Percentiles rank a stretch among this genome's conserved stretches.
phyloP scores from a whole-genome alignment of 2,329 filamentous ascomycete genomes.

The Colletotrichum zoysiae region DNA sequence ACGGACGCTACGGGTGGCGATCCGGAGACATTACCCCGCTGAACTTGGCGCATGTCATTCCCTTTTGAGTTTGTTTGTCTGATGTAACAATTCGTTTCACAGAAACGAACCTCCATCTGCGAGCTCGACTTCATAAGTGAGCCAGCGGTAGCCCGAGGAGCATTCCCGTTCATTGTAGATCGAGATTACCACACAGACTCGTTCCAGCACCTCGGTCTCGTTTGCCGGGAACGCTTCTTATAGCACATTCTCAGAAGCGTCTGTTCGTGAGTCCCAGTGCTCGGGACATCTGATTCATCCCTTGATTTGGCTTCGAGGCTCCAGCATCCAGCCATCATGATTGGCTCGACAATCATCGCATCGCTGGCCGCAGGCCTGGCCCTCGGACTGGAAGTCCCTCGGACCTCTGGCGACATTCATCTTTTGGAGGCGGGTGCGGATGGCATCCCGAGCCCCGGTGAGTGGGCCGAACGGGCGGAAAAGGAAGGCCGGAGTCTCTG shows the following conservation, averaged over 20 bases:
- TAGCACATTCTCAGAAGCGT: constrained; percentile 2
- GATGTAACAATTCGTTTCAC: constrained; percentile 25
- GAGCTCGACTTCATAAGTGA: constrained; percentile 20
- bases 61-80: constrained; percentile 11
- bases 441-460: neutral
- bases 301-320: constrained; percentile 5
- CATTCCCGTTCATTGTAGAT: neutral
- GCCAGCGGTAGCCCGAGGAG: neutral
- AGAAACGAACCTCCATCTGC: neutral
- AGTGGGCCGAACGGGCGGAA: constrained; percentile 52
- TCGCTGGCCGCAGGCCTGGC: constrained; percentile 2
- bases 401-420: neutral
- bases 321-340: constrained; percentile 22
- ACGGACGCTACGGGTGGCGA: constrained; percentile 19
- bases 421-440: neutral
- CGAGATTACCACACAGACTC: constrained; percentile 3
- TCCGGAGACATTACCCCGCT: constrained; percentile 19
- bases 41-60: constrained; percentile 37
- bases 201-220: no score
- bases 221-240: neutral
- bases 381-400: constrained; percentile 4
- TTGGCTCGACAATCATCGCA: constrained; percentile 15
- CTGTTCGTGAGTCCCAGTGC: constrained; percentile 16
- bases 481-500: constrained; percentile 49
- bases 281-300: neutral